Conservation (phyloP, 805 yeast genomes). For the Lipomyces kockii region DNA sequence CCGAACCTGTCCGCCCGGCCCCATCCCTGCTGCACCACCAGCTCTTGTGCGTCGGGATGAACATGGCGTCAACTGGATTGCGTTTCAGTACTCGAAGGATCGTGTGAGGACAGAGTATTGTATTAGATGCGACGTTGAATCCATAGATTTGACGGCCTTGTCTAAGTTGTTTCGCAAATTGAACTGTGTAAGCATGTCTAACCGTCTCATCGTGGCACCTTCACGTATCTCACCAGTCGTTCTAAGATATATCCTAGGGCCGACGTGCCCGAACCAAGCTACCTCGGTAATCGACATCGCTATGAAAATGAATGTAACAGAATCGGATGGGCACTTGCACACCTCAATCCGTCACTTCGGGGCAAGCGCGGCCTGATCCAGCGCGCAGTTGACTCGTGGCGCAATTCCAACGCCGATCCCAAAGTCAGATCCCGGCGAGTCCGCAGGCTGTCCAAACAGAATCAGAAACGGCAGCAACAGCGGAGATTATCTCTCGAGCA, state of each 20-base stretch:
- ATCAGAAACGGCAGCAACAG: slow-evolving; percentile 11
- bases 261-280: slow-evolving; percentile 49
- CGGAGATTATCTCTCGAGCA: background rate
- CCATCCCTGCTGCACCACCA: slow-evolving; percentile 42
- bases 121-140: slow-evolving; percentile 46
- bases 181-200: slow-evolving; percentile 46
- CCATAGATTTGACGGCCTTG: slow-evolving; percentile 39
- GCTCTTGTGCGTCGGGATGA: slow-evolving; percentile 39
- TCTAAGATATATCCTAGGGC: slow-evolving; percentile 54
- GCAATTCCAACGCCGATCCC: slow-evolving; percentile 53
- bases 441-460: slow-evolving; percentile 41
- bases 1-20: slow-evolving; percentile 38
- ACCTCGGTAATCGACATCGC: slow-evolving; percentile 52
- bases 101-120: slow-evolving; percentile 42
- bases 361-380: slow-evolving; percentile 54
- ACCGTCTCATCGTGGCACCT: too few relatives aligned
- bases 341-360: slow-evolving; percentile 51
- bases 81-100: slow-evolving; percentile 46
- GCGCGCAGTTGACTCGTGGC: slow-evolving; percentile 58
- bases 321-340: slow-evolving; percentile 56
- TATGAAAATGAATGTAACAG: slow-evolving; percentile 56
- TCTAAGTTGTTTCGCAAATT: slow-evolving; percentile 45
- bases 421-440: slow-evolving; percentile 53
- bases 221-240: slow-evolving; percentile 1
- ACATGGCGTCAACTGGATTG: slow-evolving; percentile 43